Evolutionary conservation across 2,329 filamentous ascomycete genomes (phyloP).

Genomic region (Oidium heveae): DNA sequence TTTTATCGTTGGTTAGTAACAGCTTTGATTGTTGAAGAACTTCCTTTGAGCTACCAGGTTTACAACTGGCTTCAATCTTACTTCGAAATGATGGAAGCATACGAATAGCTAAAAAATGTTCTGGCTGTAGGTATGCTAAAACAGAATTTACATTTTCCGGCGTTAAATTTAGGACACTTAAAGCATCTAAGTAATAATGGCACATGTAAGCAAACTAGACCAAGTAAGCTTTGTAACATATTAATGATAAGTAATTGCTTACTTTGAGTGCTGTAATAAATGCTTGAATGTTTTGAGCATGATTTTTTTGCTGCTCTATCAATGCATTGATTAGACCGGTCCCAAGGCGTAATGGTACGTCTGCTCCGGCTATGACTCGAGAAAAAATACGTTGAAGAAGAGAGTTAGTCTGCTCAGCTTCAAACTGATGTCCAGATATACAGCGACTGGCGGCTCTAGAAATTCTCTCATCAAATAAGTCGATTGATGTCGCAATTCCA

Average conservation of each 20-base stretch:
- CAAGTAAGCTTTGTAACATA: neutral
- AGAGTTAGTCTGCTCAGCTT: constrained; percentile 46
- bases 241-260: constrained; percentile 5
- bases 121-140: constrained; percentile 20
- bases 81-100: constrained; percentile 42
- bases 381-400: constrained; percentile 51
- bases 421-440: constrained; percentile 47
- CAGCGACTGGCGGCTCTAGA: constrained; percentile 40
- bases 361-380: constrained; percentile 30
- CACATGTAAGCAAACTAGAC: constrained; percentile 64
- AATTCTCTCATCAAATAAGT: constrained; percentile 51
- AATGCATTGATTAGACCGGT: constrained; percentile 34
- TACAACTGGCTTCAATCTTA: constrained; percentile 23
- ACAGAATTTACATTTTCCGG: constrained; percentile 12
- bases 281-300: constrained; percentile 49
- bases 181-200: constrained; percentile 56
- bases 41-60: constrained; percentile 12
- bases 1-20: constrained; percentile 33
- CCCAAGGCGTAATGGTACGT: constrained; percentile 35
- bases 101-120: constrained; percentile 42
- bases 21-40: constrained; percentile 20
- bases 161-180: constrained; percentile 33
- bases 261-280: constrained; percentile 48
- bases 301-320: constrained; percentile 48
- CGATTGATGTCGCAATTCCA: constrained; percentile 58